These are phyloP conservation scores for Cylindrotheca closterium DNA, from an alignment of 108 stramenopile genomes.

Conservation along the genomic window DNA sequence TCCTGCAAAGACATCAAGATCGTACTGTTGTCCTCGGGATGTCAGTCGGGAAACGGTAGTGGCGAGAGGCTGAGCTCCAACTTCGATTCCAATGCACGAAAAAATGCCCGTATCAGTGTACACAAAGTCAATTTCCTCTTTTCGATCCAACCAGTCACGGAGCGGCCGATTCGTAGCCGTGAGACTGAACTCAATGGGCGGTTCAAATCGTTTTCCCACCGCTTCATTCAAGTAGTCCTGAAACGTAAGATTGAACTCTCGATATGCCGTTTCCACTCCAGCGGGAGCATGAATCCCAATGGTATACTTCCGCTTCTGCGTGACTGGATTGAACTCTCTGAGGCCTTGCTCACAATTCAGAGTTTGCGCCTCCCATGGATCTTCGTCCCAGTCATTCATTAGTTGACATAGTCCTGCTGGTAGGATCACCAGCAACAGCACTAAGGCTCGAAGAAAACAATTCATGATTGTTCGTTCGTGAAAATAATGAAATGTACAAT, in stretches of 20 bases:
- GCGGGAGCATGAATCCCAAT: neutral
- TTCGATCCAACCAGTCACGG: neutral
- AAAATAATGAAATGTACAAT: too few species aligned
- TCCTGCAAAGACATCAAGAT: conserved; percentile 6
- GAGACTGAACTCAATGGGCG: too few species aligned
- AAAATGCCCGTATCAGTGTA: neutral
- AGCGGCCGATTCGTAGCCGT: neutral
- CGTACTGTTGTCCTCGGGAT: neutral
- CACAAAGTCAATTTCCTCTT: conserved; percentile 3
- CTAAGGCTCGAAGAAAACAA: too few species aligned
- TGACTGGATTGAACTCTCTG: neutral
- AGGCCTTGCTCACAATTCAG: too few species aligned
- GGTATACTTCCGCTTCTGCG: neutral
- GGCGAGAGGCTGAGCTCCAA: neutral
- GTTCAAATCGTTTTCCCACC: neutral
- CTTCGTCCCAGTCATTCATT: too few species aligned
- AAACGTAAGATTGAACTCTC: neutral
- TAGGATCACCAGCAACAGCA: too few species aligned
- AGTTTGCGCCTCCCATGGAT: too few species aligned
- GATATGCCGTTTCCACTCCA: neutral
- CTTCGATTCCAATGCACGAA: conserved; percentile 9
- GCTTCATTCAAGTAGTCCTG: neutral
- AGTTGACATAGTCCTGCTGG: too few species aligned
- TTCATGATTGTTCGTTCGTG: too few species aligned
- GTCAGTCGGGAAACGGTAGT: neutral